Conservation (phyloP, 169 alveolate genomes). For the Hepatocystis sp. region DNA sequence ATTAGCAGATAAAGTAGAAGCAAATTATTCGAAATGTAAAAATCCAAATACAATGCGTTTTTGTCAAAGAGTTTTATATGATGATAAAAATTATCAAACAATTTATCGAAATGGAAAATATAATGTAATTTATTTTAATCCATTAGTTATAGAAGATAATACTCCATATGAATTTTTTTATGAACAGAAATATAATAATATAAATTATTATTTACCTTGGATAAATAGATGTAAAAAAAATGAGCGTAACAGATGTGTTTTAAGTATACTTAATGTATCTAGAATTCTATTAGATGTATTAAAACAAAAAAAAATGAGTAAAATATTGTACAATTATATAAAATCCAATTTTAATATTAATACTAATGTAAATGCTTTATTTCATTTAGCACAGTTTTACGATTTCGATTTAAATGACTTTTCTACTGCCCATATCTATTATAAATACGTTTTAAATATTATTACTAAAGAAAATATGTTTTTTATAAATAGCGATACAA, state of each 20-base stretch:
- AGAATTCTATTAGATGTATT: conserved; percentile 37
- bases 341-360: neutral
- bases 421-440: conserved; percentile 12
- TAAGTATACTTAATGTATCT: conserved; percentile 40
- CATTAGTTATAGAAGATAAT: conserved; percentile 18
- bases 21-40: conserved; percentile 56
- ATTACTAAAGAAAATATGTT: conserved; percentile 7
- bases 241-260: conserved; percentile 22
- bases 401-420: conserved; percentile 26
- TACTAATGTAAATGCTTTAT: neutral
- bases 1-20: conserved; percentile 33
- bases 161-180: conserved; percentile 32
- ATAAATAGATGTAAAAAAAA: conserved; percentile 18
- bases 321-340: conserved; percentile 17
- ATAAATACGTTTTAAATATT: conserved; percentile 23
- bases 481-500: no score
- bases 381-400: conserved; percentile 44
- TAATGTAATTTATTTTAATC: conserved; percentile 27
- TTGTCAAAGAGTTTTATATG: conserved; percentile 33
- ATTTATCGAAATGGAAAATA: conserved; percentile 55
- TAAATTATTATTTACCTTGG: conserved; percentile 37
- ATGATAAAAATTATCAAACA: conserved; percentile 31
- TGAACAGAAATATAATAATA: conserved; percentile 24
- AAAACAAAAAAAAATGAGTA: conserved; percentile 6
- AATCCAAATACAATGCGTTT: conserved; percentile 23